Conservation (phyloP, 2,329 filamentous ascomycete genomes). For the Aspergillus fijiensis region DNA sequence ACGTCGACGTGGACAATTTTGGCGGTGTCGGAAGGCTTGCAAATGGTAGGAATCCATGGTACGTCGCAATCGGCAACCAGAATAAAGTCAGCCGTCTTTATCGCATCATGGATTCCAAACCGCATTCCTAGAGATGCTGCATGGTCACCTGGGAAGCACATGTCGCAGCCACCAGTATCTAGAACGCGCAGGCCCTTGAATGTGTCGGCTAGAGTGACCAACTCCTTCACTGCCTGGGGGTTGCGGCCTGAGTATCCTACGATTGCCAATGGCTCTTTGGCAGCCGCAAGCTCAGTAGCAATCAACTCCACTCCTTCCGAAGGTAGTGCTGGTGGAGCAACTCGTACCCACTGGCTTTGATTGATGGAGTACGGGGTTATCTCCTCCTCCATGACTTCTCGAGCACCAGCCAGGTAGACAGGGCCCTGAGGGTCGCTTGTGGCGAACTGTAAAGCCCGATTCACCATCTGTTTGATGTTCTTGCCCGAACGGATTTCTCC, state of each 20-base stretch:
- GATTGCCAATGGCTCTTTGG: conserved; percentile 51
- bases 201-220: conserved; percentile 49
- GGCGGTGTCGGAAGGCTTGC: conserved; percentile 56
- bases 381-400: conserved; percentile 84
- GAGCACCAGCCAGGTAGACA: conserved; percentile 73
- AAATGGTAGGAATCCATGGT: conserved; percentile 84
- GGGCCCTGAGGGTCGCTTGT: conserved; percentile 74
- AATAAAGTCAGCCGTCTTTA: conserved; percentile 78
- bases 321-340: conserved; percentile 65
- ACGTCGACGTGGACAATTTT: conserved; percentile 66
- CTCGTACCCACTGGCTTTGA: conserved; percentile 68
- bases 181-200: conserved; percentile 52
- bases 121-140: conserved; percentile 66
- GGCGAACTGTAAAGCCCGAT: conserved; percentile 79
- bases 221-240: conserved; percentile 42
- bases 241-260: conserved; percentile 53
- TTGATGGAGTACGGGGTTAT: conserved; percentile 69
- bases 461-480: conserved; percentile 88
- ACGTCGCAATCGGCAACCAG: conserved; percentile 86
- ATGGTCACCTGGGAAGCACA: conserved; percentile 51
- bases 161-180: conserved; percentile 54
- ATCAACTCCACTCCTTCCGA: conserved; percentile 47
- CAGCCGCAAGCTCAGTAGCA: conserved; percentile 44
- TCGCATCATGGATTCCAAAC: conserved; percentile 71
- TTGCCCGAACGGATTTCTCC: conserved; percentile 80